Base-by-base conservation (phyloP, 768 basidiomycete species). In the Hypholoma fasciculare region DNA sequence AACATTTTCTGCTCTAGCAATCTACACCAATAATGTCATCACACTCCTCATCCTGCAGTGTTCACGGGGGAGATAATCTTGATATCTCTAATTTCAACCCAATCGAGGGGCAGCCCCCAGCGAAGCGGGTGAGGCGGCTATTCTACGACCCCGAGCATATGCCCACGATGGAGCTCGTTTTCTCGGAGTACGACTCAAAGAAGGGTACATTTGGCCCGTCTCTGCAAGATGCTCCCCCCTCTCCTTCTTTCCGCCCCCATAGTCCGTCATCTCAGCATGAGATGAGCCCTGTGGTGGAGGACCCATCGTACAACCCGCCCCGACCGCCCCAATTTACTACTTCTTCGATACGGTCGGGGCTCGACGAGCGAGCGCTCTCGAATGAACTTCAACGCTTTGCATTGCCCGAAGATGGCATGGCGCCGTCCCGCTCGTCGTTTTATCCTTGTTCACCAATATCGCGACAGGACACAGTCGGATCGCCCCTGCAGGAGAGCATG, bases 171-270 rank as follows among this genome's bases (percentile, higher is more conserved):
- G 57, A 58, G 7, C 4, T 26, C 39, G 57, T 61, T 27, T 58
- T 61, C 30, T 57, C 58, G 26, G 58, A 54, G 38, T 60, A 63
- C 49, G 58, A 59, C 37, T 63, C 54, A 52, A 49, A 42, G 14
- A 57, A 39, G 37, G 42, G 57, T 37, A 61, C 42, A 40, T 55
- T 51, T 36, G 42, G 56, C 49, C 23, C 61, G 49, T 54, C 61
- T n/a, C 46, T 61, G 43, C 23, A 56, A 27, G 52, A 53, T n/a
- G 46, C 27, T 3, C 34, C 53, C 7, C 53, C 19, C 19, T 23
- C 49, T 12, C 20, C 56, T 51, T 42, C 36, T 36, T 34, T 38
- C 49, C 36, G 8, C 42, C 36, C 52, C 23, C 52, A 48, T 9
- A 39, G 14, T 26, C 42, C 52, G 14, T 56, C 54, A 39, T 47